A percentile compares a stretch with the other conserved stretches of the same genome.
Conservation (phyloP, 2,329 filamentous ascomycete genomes). For the Ramichloridium luteum region DNA sequence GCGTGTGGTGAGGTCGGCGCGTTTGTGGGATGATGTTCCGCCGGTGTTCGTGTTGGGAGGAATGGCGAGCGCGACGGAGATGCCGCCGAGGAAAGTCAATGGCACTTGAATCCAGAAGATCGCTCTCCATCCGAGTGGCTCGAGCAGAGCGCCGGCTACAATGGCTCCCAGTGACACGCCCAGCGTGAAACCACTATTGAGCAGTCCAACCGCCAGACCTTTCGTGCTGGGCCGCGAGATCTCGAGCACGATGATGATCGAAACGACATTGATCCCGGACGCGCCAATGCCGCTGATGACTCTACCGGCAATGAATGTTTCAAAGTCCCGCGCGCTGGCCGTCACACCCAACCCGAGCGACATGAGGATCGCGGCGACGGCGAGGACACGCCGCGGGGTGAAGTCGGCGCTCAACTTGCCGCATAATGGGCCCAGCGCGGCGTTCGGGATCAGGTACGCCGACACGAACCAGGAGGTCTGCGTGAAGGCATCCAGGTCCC, state of each 20-base stretch:
- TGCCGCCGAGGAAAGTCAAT: constrained; percentile 47
- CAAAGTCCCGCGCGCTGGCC: constrained; percentile 46
- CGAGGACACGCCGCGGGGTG: constrained; percentile 52
- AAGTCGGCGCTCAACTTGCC: constrained; percentile 66
- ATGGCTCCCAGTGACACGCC: constrained; percentile 62
- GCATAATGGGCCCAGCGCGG: constrained; percentile 52
- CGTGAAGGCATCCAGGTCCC: constrained; percentile 61
- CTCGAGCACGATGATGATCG: constrained; percentile 66
- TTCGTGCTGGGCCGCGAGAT: constrained; percentile 53
- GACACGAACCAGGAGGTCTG: constrained; percentile 71
- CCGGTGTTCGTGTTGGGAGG: constrained; percentile 34
- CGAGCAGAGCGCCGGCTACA: constrained; percentile 53
- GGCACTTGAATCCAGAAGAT: constrained; percentile 65
- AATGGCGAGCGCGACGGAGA: constrained; percentile 53
- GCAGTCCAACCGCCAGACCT: constrained; percentile 60
- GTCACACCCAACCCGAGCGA: constrained; percentile 53
- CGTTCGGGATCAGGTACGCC: constrained; percentile 54
- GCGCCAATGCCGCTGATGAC: constrained; percentile 56
- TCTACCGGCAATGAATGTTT: constrained; percentile 55
- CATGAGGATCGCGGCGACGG: constrained; percentile 48
- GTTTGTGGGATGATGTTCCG: constrained; percentile 9
- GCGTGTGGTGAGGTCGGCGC: constrained; percentile 23
- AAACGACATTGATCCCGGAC: constrained; percentile 59
- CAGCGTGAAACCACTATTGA: constrained; percentile 60
- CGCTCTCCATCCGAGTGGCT: constrained; percentile 56